Conservation (phyloP, 805 yeast species). For the Monosporozyma solicola region DNA sequence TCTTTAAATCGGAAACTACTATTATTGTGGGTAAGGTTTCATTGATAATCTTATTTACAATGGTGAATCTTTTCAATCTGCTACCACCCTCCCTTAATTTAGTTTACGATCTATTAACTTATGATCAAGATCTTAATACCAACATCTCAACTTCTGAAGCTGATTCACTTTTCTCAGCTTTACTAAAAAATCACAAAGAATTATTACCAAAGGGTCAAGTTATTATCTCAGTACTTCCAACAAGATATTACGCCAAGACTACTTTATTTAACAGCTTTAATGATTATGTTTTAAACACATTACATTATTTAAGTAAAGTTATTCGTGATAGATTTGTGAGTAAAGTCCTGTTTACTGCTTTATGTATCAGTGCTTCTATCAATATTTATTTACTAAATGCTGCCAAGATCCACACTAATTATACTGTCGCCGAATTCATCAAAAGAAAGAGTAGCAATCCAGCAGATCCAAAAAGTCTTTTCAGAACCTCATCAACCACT, state of each 20-base stretch:
- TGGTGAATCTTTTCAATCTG: slow-evolving; percentile 57
- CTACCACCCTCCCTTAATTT: slow-evolving; percentile 46
- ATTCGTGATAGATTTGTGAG: slow-evolving; percentile 75
- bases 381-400: slow-evolving; percentile 83
- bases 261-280: slow-evolving; percentile 51
- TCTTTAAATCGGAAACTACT: slow-evolving; percentile 30
- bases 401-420: slow-evolving; percentile 55
- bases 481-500: not conserved
- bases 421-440: slow-evolving; percentile 27
- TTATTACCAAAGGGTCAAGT: slow-evolving; percentile 36
- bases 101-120: slow-evolving; percentile 34
- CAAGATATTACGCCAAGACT: slow-evolving; percentile 49
- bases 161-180: not conserved
- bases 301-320: slow-evolving; percentile 35
- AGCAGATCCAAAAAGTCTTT: not conserved
- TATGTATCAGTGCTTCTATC: slow-evolving; percentile 67
- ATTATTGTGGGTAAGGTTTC: slow-evolving; percentile 52
- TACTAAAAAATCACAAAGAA: not conserved
- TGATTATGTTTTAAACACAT: slow-evolving; percentile 31
- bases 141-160: not conserved
- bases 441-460: slow-evolving; percentile 1
- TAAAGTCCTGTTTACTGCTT: slow-evolving; percentile 62
- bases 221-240: slow-evolving; percentile 49
- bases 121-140: not conserved
- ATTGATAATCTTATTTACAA: slow-evolving; percentile 49